phyloP scores from a whole-genome alignment of 352 stramenopile species.

The Phytopythium litorale region DNA sequence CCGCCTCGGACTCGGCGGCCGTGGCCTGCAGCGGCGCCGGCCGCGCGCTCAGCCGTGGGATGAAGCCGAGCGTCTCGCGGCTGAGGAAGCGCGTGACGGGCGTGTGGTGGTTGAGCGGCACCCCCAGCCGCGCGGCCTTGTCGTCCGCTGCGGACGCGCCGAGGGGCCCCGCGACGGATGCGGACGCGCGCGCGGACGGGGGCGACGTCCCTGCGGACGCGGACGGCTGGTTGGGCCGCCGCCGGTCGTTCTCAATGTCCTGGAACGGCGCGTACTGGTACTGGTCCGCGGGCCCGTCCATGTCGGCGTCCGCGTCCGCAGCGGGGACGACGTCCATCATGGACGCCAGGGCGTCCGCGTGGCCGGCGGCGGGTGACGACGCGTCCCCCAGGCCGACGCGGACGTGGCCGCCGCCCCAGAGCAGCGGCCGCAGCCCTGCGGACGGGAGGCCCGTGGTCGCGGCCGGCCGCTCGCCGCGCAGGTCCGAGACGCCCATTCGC shows the following conservation, averaged over 20 bases:
- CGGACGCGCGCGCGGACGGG: not conserved
- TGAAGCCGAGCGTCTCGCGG: conserved; percentile 60
- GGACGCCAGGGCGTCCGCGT: not conserved
- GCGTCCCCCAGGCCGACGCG: not conserved
- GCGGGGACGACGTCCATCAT: not conserved
- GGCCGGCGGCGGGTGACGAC: no score
- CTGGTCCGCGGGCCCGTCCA: not conserved
- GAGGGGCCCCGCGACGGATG: not conserved
- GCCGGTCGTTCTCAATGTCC: conserved; percentile 8
- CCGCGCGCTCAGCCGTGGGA: conserved; percentile 32
- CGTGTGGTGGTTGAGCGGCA: conserved; percentile 43
- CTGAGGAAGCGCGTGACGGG: conserved; percentile 57
- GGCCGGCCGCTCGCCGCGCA: not conserved
- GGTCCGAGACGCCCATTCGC: conserved; percentile 4
- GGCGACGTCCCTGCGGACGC: not conserved
- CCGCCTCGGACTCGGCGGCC: not conserved
- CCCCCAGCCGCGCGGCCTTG: conserved; percentile 3
- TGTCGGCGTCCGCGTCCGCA: not conserved
- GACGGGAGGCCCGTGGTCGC: not conserved
- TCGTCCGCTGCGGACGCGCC: not conserved
- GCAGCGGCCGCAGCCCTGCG: not conserved
- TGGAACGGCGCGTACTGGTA: not conserved
- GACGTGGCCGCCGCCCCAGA: not conserved
- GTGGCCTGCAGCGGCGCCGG: conserved; percentile 10
- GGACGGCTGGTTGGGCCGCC: not conserved